Conservation (phyloP, 768 basidiomycete species). For the Asterophora parasitica region DNA sequence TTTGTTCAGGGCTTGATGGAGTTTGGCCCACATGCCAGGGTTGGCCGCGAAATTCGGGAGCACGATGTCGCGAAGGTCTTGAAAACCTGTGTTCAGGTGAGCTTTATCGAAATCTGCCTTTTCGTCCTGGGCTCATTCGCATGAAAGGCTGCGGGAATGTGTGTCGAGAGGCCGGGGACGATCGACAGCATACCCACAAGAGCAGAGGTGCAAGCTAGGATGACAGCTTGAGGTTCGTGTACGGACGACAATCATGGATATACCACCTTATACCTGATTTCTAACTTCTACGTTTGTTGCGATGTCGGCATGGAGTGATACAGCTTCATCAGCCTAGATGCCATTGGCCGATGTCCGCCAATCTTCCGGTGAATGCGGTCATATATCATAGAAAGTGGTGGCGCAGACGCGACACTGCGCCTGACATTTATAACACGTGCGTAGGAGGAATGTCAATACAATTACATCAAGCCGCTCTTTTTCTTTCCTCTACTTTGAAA, state of each 20-base stretch:
- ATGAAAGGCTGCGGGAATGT: slow-evolving; percentile 54
- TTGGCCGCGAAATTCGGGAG: slow-evolving; percentile 24
- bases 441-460: too few relatives aligned
- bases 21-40: slow-evolving; percentile 20
- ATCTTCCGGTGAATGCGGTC: too few relatives aligned
- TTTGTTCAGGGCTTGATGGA: slow-evolving; percentile 54
- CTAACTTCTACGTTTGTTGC: background rate
- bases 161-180: slow-evolving; percentile 52
- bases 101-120: background rate
- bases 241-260: background rate
- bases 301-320: too few relatives aligned
- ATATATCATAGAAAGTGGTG: too few relatives aligned
- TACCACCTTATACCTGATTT: background rate
- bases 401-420: too few relatives aligned
- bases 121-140: background rate
- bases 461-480: background rate
- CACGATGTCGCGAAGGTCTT: slow-evolving; percentile 31
- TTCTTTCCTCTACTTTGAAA: slow-evolving; percentile 6
- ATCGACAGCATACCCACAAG: slow-evolving; percentile 51
- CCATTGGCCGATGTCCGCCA: too few relatives aligned
- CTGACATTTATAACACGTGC: too few relatives aligned
- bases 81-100: slow-evolving; percentile 37
- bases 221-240: slow-evolving; percentile 7
- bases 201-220: slow-evolving; percentile 33
- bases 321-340: too few relatives aligned